Conservation (phyloP, 768 basidiomycete species). For the Cystofilobasidium ferigula region DNA sequence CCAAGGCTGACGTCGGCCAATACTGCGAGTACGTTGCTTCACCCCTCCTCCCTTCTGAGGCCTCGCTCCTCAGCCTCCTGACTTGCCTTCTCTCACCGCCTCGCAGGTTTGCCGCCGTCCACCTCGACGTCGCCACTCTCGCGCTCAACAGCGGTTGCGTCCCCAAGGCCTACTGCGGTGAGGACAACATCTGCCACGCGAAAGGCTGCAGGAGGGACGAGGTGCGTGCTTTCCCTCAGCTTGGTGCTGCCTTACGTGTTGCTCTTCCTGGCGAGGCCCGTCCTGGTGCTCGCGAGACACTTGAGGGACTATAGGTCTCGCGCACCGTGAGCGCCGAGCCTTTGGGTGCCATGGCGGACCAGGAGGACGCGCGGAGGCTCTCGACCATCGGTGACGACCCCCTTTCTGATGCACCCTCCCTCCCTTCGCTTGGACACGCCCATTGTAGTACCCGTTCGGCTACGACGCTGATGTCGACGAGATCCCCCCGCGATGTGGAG, state of each 20-base stretch:
- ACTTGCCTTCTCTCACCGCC: neutral
- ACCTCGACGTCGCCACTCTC: slow-evolving; percentile 17
- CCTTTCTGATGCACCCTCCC: neutral
- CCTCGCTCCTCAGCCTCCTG: neutral
- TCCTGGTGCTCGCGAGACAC: neutral
- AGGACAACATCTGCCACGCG: slow-evolving; percentile 9
- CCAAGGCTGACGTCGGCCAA: slow-evolving; percentile 5
- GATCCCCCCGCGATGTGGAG: slow-evolving; percentile 7
- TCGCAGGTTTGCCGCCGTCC: slow-evolving; percentile 16
- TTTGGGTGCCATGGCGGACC: too few species aligned
- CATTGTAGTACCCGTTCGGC: slow-evolving; percentile 17
- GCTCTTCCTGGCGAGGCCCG: neutral
- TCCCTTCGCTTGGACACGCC: neutral
- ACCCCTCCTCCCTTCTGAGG: neutral
- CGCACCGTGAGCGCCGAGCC: too few species aligned
- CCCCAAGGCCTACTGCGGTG: slow-evolving; percentile 21
- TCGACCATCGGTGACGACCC: neutral
- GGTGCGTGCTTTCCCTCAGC: neutral
- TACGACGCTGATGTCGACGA: slow-evolving; percentile 11
- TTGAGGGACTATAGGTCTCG: too few species aligned
- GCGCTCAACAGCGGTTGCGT: slow-evolving; percentile 17
- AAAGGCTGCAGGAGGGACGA: slow-evolving; percentile 24
- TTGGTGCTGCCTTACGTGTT: neutral
- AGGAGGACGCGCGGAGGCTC: neutral
- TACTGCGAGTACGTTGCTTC: slow-evolving; percentile 14